Base-by-base conservation (phyloP, 139 green algal species). In the Chlorella sorokiniana region DNA sequence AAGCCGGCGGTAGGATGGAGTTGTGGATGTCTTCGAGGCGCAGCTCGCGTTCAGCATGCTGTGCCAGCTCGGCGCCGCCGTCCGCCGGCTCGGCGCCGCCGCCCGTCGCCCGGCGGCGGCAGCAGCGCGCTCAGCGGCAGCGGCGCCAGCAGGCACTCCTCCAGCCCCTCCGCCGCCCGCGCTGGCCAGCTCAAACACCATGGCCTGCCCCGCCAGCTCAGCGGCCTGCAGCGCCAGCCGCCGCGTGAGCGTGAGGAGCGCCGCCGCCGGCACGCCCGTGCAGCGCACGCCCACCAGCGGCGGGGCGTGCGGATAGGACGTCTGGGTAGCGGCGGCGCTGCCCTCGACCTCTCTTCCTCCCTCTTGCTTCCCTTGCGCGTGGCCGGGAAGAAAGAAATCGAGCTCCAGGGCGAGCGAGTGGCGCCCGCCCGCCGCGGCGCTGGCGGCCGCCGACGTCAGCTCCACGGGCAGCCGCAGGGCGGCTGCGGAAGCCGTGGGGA, bases 121-220 rank as follows among this genome's bases (percentile, higher is more conserved):
- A 77, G 81, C 65, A 69, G 68, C 76, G 61, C n/a, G 69, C 42
- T 45, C 29, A 56, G 25, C 31, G 75, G 42, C 71, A 69, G 69
- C 52, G 79, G 79, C 33, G 37, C 3, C 65, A 63, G 44, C 52
- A 83, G 54, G 61, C 65, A 79, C 16, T 68, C 35, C 3, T 78
- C 56, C 18, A 91, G 51, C 38, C 76, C 48, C 69, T 93, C 90
- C 33, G 82, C 71, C 1, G 83, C 84, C n/a, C 2, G 62, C 59
- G 0, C 37, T 63, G 3, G 86, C 89, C 25, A 95, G 86, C 56
- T 94, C 91, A 61, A 93, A 90, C 41, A 95, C 45, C 86, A 91
- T 87, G 51, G 91, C 88, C 37, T 85, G 38, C 5, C 93, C 90
- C 3, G 78, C 25, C 4, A 90, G 56, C n/a, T 78, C 63, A 48